These are phyloP conservation scores for Aspergillus arachidicola DNA, from an alignment of 2,329 filamentous ascomycete genomes.

Conservation along the genomic window DNA sequence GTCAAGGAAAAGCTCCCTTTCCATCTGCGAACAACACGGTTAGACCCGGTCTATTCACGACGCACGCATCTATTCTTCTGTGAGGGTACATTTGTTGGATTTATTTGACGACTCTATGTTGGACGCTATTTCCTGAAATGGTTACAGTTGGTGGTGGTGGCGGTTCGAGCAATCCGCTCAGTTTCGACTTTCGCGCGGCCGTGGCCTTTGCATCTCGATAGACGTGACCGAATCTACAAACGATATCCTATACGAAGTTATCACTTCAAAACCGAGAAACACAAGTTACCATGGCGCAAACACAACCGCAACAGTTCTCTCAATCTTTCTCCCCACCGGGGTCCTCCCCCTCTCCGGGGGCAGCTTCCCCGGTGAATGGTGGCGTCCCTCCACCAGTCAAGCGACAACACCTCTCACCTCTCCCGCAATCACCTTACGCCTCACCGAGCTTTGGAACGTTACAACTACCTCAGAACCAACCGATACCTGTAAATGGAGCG, in stretches of 20 bases:
- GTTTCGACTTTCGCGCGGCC: slow-evolving; percentile 36
- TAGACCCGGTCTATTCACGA: slow-evolving; percentile 16
- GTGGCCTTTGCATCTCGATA: slow-evolving; percentile 22
- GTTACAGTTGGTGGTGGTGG: slow-evolving; percentile 37
- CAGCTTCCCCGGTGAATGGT: slow-evolving; percentile 53
- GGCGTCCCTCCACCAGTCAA: slow-evolving; percentile 71
- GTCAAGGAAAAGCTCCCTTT: slow-evolving; percentile 26
- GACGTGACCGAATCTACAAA: slow-evolving; percentile 27
- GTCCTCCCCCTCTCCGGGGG: slow-evolving; percentile 62
- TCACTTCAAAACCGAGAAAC: slow-evolving; percentile 14
- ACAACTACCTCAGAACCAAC: slow-evolving; percentile 46
- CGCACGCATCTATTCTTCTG: slow-evolving; percentile 15
- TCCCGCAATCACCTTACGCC: slow-evolving; percentile 62
- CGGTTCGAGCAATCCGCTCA: slow-evolving; percentile 44
- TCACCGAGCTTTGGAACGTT: slow-evolving; percentile 59
- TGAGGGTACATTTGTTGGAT: slow-evolving; percentile 2
- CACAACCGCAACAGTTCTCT: slow-evolving; percentile 55
- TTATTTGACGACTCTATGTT: slow-evolving; percentile 21
- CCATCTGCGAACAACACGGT: slow-evolving; percentile 19
- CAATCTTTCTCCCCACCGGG: slow-evolving; percentile 66
- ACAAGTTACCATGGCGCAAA: slow-evolving; percentile 59
- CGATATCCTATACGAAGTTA: slow-evolving; percentile 9
- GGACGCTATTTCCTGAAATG: slow-evolving; percentile 36
- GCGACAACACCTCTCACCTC: slow-evolving; percentile 70
- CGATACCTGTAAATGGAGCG: slow-evolving; percentile 36